Base-by-base conservation (phyloP, 148 eudicot species). In the Silene uniflora region DNA sequence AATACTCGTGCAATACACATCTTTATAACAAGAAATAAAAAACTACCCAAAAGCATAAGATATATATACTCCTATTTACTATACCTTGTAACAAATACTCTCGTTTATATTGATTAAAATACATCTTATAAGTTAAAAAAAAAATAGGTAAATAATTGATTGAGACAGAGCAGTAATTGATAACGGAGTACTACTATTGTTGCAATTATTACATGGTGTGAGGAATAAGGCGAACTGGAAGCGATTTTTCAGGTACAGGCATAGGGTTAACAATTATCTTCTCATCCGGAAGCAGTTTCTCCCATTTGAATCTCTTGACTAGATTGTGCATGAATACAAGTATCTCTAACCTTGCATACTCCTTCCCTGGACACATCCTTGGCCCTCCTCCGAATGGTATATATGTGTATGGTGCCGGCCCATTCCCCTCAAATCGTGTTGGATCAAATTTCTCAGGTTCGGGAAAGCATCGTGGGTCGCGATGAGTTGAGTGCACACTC, bases 381-480 rank as follows among this genome's bases (percentile, higher is more conserved):
- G 87, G 88, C 35, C 91, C 91, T 71, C 91, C 91, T 3, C 91
- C 94, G 10, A 90, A 90, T 0, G 90, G 90, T 21, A 90, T 84
- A 54, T 82, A 90, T 4, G 90, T 86, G 79, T 82, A 88, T 1
- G 91, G 91, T 2, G 88, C 80, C 0, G 91, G 94, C 47, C 87
- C 88, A 0, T 64, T 62, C 0, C 86, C 89, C 39, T 90, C 91
- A 29, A 86, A 88, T 11, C 94, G 71, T 11, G 81, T 77, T 3
- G 91, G 91, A 59, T 90, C 91, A 29, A 90, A 88, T 25, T 83
- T 88, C 32, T 74, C 62, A 0, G 91, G 94, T 1, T 86, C 79
- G 0, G 82, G 83, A 64, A 88, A 90, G 35, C 62, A 71, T 5
- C 83, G 55, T 2, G 91, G 81, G 42, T 88, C 84, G 29, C 56